phyloP scores from a whole-genome alignment of 176 grass and related monocot species.

The Musa acuminata region DNA sequence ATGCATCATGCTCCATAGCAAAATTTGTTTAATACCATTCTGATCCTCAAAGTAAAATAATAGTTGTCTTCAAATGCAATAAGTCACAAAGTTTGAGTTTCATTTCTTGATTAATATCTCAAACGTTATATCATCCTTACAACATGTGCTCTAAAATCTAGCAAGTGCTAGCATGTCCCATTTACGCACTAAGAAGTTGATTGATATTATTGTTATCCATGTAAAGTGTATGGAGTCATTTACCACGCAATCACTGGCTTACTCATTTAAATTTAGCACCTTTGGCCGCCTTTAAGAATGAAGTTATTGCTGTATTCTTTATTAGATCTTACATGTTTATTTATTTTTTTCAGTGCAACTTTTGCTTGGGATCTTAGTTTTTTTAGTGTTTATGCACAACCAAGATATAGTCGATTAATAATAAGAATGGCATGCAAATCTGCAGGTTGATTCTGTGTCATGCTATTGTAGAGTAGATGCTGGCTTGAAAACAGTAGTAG shows the following conservation, averaged over 20 bases:
- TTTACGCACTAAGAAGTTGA: not conserved
- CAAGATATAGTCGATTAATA: not conserved
- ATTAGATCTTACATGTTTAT: too few relatives aligned
- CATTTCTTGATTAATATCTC: not conserved
- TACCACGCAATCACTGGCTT: too few relatives aligned
- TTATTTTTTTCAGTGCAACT: too few relatives aligned
- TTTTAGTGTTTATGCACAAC: not conserved
- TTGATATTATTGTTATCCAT: not conserved
- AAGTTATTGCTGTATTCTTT: too few relatives aligned
- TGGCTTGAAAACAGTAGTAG: conserved; percentile 77
- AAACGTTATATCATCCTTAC: not conserved
- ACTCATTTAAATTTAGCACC: too few relatives aligned
- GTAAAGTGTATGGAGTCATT: too few relatives aligned
- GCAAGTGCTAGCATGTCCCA: not conserved
- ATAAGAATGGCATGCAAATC: not conserved
- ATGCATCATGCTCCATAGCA: not conserved
- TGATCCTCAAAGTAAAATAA: not conserved
- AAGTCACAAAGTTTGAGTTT: not conserved
- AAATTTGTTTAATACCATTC: not conserved
- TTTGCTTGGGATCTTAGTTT: not conserved
- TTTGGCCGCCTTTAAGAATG: too few relatives aligned
- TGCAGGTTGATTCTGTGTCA: conserved; percentile 81
- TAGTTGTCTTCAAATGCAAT: not conserved
- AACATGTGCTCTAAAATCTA: not conserved
- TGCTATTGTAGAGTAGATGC: conserved; percentile 88